Evolutionary conservation across 495 filamentous ascomycete genomes (phyloP), one percentile per base, ranked within the genome.

Genomic region (Pyronema domesticum): DNA sequence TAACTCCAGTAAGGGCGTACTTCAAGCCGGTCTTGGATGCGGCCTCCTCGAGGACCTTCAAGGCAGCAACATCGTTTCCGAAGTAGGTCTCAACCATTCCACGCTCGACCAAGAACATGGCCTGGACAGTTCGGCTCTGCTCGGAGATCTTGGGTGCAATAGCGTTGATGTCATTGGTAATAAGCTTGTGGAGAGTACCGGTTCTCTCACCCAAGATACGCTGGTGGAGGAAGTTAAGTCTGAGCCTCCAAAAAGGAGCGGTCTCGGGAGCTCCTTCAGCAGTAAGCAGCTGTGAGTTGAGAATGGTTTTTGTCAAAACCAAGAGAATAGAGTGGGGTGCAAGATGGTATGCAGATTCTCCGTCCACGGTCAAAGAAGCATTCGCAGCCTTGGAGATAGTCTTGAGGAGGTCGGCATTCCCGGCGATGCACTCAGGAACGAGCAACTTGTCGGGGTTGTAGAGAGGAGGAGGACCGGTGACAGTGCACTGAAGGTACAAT

Each of bases 401-500:
- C 2, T 39, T 53, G 1, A 55, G 10, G 40, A 73, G 70, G 5
- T 62, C 51, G 3, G 47, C 40, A 39, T 72, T 65, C 7, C 65
- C 44, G 0, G 56, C 30, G 0, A 66, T 46, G 7, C 66, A 48
- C 17, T 61, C 56, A 6, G 80, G 78, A 15, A 89, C 68, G n/a
- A 87, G 70, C 0, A 68, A 47, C 6, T 74, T 66, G 2, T 72
- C 68, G 6, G 77, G 69, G 42, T 63, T 66, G 63, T 79, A 83
- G 0, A 70, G 63, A n/a, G 86, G 69, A 0, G 80, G 79, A 18
- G 89, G 93, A 0, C 91, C 91, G 11, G 91, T 95, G 50, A 95
- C 83, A 66, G 86, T 96, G 0, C 80, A 80, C 59, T 96, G 91
- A 17, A 95, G 67, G 66, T 96, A 96, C n/a, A 79, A 76, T 61